A percentile compares a stretch with the other conserved stretches of the same genome.
phyloP scores from a whole-genome alignment of 345 rosid genomes.

The Balakata baccata region DNA sequence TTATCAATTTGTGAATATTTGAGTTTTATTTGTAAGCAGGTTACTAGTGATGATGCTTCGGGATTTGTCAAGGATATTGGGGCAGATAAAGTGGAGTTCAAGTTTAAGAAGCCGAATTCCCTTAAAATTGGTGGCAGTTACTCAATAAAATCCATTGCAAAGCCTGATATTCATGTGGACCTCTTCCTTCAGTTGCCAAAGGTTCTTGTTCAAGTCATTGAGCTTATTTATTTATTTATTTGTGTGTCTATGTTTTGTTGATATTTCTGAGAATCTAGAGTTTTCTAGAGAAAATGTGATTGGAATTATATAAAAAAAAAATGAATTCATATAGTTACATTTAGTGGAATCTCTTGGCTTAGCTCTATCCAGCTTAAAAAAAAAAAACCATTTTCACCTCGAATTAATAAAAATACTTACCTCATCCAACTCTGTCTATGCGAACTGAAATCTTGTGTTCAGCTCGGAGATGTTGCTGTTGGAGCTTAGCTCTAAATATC shows the following conservation, averaged over 20 bases:
- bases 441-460: neutral
- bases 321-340: neutral
- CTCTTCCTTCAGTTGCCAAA: conserved; percentile 71
- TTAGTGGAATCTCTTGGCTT: neutral
- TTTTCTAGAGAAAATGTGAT: neutral
- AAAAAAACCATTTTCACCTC: neutral
- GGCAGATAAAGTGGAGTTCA: conserved; percentile 76
- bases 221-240: neutral
- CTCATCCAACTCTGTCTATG: neutral
- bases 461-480: neutral
- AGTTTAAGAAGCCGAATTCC: conserved; percentile 63
- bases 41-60: conserved; percentile 56
- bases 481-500: neutral
- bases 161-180: conserved; percentile 65
- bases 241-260: neutral
- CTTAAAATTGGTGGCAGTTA: conserved; percentile 74
- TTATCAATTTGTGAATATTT: neutral
- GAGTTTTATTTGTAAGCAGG: conserved; percentile 34
- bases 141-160: conserved; percentile 51
- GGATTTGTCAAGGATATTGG: conserved; percentile 69
- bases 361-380: no score
- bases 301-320: no score
- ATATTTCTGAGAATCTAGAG: neutral
- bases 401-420: no score
- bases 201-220: conserved; percentile 31